Evolutionary conservation across 306 rosid species (phyloP), one percentile per base, ranked within the genome.

Genomic region (Ochetophila trinervis): DNA sequence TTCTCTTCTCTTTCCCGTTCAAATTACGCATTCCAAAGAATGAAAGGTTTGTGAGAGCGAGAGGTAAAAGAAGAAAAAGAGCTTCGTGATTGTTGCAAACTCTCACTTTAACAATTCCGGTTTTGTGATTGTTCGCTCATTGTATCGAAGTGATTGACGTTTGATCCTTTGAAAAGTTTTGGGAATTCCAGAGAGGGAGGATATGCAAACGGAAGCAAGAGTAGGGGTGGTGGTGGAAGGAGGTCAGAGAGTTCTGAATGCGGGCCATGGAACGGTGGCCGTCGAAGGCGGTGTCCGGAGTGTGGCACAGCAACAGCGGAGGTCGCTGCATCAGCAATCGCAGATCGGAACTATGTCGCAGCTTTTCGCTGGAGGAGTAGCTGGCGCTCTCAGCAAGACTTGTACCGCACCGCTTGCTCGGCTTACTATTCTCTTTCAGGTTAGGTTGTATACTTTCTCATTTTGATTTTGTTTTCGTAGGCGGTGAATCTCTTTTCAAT

Each of bases 321-420:
- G 68, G 65, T 23, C 84, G 34, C 18, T 71, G 58, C 81, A 79
- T 60, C 92, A 83, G 45, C 84, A 79, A 69, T 77, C 93, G 57
- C 97, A 85, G 86, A 78, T 84, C 62, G 92, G 88, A 19, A 72
- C 95, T n/a, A 17, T 86, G 27, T 86, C 97, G 49, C 99, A 94
- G 79, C 91, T 90, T 66, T 82, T 90, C 18, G 95, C 99, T 51
- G 97, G 97, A 21, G 99, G 99, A 2, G 92, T 94, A 49, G 99
- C 99, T 13, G 99, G 99, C 5, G 96, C 97, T 36, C 75, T 94
- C 8, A 79, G 88, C 71, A 94, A 94, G 78, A 90, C 99, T n/a
- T 94, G 97, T 60, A 94, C 99, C 42, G 99, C 99, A 22, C 99
- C 99, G 49, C 95, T 94, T 51, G 99, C 97, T 16, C 85, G 99